A percentile compares a stretch with the other conserved stretches of the same genome.
These are phyloP conservation scores for Kazachstania sp. DNA, from an alignment of 1,139 yeast genomes.

Conservation along the genomic window DNA sequence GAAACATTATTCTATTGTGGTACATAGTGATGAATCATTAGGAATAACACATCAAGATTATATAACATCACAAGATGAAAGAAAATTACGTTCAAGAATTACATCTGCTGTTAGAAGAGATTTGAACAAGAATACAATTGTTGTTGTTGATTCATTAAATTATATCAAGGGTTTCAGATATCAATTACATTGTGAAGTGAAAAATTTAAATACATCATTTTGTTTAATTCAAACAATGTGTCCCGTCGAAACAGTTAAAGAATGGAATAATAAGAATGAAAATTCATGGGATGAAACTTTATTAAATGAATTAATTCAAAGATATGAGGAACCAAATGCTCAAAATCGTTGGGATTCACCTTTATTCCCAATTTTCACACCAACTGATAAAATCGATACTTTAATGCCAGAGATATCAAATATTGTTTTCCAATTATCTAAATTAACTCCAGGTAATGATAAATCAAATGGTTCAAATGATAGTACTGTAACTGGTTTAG, in stretches of 20 bases:
- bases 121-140: slow-evolving; percentile 58
- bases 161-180: slow-evolving; percentile 94
- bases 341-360: slow-evolving; percentile 94
- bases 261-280: slow-evolving; percentile 45
- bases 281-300: slow-evolving; percentile 61
- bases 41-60: slow-evolving; percentile 67
- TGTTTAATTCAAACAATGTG: slow-evolving; percentile 75
- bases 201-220: slow-evolving; percentile 71
- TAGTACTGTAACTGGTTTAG: slow-evolving; percentile 8
- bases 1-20: slow-evolving; percentile 42
- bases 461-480: neutral
- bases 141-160: slow-evolving; percentile 74
- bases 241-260: slow-evolving; percentile 50
- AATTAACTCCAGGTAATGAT: neutral
- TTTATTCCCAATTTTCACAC: slow-evolving; percentile 58
- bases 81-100: slow-evolving; percentile 73
- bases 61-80: slow-evolving; percentile 62
- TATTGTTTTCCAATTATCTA: slow-evolving; percentile 6
- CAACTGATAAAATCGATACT: slow-evolving; percentile 34
- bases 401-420: slow-evolving; percentile 5
- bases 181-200: slow-evolving; percentile 89
- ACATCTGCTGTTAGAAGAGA: slow-evolving; percentile 85
- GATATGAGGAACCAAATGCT: slow-evolving; percentile 91
- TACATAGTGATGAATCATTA: slow-evolving; percentile 70
- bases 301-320: slow-evolving; percentile 61